Evolutionary conservation across 2,329 filamentous ascomycete genomes (phyloP).

Genomic region (Drechslerella coelobrocha): DNA sequence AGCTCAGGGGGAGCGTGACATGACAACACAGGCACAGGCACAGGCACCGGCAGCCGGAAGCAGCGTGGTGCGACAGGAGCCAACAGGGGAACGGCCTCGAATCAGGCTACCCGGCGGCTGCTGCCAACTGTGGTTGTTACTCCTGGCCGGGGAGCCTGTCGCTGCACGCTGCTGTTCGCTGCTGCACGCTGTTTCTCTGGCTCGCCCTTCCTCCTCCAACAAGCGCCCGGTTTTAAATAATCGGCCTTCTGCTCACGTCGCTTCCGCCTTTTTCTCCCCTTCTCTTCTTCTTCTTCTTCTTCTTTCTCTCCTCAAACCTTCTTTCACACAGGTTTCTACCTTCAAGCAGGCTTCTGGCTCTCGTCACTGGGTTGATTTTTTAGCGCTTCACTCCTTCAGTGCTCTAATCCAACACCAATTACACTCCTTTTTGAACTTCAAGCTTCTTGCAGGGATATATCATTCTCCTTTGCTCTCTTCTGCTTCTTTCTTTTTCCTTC

Average conservation of each 20-base stretch:
- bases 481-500: conserved; percentile 27
- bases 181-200: too few relatives aligned
- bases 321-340: conserved; percentile 38
- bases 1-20: too few relatives aligned
- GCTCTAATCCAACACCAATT: conserved; percentile 47
- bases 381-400: conserved; percentile 49
- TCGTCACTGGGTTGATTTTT: conserved; percentile 49
- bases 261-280: background rate
- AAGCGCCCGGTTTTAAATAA: conserved; percentile 50
- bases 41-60: background rate
- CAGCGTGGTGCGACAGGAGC: background rate
- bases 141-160: background rate
- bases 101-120: background rate
- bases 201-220: conserved; percentile 10
- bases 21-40: conserved; percentile 15
- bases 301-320: conserved; percentile 35
- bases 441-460: conserved; percentile 38
- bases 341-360: conserved; percentile 48
- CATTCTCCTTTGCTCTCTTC: conserved; percentile 10
- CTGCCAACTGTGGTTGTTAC: background rate
- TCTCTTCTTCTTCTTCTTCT: conserved; percentile 27
- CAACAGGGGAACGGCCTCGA: background rate
- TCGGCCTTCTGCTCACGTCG: conserved; percentile 34
- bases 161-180: too few relatives aligned
- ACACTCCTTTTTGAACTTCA: conserved; percentile 45